Evolutionary conservation across 257 asterid genomes (phyloP).

Genomic region (Solanum infundibuliforme): DNA sequence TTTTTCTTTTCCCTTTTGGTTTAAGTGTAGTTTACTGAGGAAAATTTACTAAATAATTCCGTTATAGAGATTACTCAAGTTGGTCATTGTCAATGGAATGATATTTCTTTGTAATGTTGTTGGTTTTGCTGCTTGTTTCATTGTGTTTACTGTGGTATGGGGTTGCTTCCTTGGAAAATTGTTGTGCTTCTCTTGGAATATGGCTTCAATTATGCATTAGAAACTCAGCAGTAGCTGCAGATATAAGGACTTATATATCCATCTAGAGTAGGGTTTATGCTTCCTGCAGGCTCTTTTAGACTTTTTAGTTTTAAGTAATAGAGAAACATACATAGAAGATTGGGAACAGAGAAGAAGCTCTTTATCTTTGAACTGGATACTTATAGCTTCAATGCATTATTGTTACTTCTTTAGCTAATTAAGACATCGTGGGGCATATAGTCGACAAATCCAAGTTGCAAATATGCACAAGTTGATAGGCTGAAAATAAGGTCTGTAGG

Average conservation of each 20-base stretch:
- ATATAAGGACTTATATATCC: not conserved
- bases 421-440: not conserved
- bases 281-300: not conserved
- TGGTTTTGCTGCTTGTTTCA: not conserved
- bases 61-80: not conserved
- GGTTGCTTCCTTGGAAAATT: not conserved
- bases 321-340: not conserved
- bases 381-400: not conserved
- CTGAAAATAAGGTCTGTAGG: not conserved
- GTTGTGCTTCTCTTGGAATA: not conserved
- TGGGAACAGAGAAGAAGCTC: not conserved
- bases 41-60: not conserved
- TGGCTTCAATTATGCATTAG: not conserved
- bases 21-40: not conserved
- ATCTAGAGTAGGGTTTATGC: not conserved
- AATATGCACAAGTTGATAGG: not conserved
- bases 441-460: not conserved
- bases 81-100: not conserved
- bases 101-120: not conserved
- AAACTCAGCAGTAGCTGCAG: not conserved
- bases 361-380: not conserved
- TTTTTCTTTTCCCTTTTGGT: not conserved
- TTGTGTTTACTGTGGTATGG: not conserved
- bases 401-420: not conserved
- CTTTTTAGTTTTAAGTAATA: not conserved